Evolutionary conservation across 768 basidiomycete species (phyloP), one percentile per base, ranked within the genome.

Genomic region (Glaciozyma martinii): DNA sequence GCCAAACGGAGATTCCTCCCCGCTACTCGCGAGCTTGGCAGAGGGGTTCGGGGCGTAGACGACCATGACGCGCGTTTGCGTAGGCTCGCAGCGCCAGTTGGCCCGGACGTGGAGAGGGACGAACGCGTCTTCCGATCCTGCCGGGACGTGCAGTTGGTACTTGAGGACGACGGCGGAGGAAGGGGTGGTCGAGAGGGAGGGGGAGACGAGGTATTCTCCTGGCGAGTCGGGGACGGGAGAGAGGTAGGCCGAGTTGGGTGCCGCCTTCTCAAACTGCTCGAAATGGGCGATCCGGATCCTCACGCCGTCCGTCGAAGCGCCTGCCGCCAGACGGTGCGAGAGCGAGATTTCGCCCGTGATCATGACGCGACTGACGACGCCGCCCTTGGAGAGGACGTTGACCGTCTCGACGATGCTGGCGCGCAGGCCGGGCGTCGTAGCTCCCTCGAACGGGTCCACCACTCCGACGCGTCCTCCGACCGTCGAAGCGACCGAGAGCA

Each of bases 211-310:
- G 71, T 76, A 79, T 65, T 78, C 76, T 42, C 77, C 78, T 1
- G 25, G 33, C 33, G 42, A 2, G 74, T 16, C 23, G n/a, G 40
- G 33, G 9, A 75, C 65, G 43, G 76, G 66, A 53, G 70, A 58
- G 18, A 79, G 67, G 65, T 73, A 78, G 4, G 74, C 70, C 25
- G 77, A 74, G 65, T 80, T 80, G 4, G 78, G 78, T 9, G 77
- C 78, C n/a, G 76, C 75, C 67, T 79, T 80, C 47, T 79, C 78
- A n/a, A 78, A 67, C 23, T 65, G 64, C 59, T 78, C 77, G 58
- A 77, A 77, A 13, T 69, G 60, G 7, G 71, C 72, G 42, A 80
- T 60, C 18, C 75, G 73, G 58, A 80, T 72, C 60, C 74, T 72
- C 62, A 78, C 68, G 46, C 27, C 23, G 46, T n/a, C 6, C 49